Evolutionary conservation across 1,284 basidiomycete species (phyloP).

Genomic region (Naganishia liquefaciens): DNA sequence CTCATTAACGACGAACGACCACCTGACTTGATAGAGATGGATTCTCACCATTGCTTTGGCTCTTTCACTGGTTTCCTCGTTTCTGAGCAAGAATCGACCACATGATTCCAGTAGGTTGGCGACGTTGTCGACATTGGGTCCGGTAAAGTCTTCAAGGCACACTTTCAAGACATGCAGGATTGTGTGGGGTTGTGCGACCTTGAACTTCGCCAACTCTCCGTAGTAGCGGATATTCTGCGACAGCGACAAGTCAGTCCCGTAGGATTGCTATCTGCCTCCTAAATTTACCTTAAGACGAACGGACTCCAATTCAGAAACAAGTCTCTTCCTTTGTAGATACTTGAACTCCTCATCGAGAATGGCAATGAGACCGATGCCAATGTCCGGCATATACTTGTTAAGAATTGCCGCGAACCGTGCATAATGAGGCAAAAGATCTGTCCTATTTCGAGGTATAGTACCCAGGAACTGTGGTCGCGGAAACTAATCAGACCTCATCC

Average conservation of each 20-base stretch:
- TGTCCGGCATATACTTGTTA: constrained; percentile 89
- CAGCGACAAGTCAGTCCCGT: background rate
- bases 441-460: constrained; percentile 82
- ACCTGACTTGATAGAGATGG: too few relatives aligned
- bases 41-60: constrained; percentile 61
- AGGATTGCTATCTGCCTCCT: background rate
- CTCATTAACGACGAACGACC: too few relatives aligned
- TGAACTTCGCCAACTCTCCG: constrained; percentile 92
- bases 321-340: constrained; percentile 91
- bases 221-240: constrained; percentile 82
- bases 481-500: background rate
- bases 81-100: constrained; percentile 85
- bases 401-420: constrained; percentile 84
- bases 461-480: constrained; percentile 68
- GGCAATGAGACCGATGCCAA: constrained; percentile 77
- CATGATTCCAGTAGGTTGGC: constrained; percentile 90
- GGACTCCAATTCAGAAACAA: constrained; percentile 83
- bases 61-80: constrained; percentile 78
- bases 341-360: constrained; percentile 92
- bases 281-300: constrained; percentile 72
- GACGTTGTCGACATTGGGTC: constrained; percentile 89
- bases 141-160: constrained; percentile 91
- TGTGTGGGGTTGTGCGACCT: constrained; percentile 85
- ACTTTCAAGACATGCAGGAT: constrained; percentile 97
- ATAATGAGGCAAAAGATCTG: constrained; percentile 91